phyloP scores from a whole-genome alignment of 441 rosid species.

The Populus hybrid region DNA sequence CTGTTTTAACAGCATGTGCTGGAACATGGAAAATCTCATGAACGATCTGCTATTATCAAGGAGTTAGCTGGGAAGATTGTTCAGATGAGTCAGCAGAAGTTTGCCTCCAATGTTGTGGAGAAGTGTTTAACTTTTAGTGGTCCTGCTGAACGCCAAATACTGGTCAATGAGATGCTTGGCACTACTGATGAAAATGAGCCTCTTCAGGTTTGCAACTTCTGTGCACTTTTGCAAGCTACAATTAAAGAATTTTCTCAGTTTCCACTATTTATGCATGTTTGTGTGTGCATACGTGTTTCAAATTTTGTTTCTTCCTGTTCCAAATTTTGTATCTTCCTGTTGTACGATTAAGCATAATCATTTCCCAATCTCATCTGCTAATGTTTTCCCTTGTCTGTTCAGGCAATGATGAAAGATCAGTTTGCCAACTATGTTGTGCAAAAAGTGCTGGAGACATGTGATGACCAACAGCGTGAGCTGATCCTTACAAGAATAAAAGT shows the following conservation, averaged over 20 bases:
- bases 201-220: constrained; percentile 50
- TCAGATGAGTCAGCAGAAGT: constrained; percentile 82
- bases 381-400: neutral
- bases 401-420: constrained; percentile 99
- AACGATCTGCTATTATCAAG: constrained; percentile 56
- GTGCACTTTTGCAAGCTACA: neutral
- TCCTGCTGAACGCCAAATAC: constrained; percentile 51
- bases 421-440: constrained; percentile 97
- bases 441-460: constrained; percentile 90
- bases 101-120: constrained; percentile 74
- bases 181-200: constrained; percentile 78
- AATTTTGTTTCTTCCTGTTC: neutral
- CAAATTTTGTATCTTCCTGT: neutral
- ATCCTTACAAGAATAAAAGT: constrained; percentile 88
- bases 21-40: constrained; percentile 71
- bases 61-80: constrained; percentile 69
- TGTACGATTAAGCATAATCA: neutral
- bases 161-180: constrained; percentile 84
- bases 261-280: neutral
- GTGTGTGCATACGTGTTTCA: neutral
- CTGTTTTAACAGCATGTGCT: constrained; percentile 58
- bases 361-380: neutral
- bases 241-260: neutral
- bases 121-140: constrained; percentile 69
- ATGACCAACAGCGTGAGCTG: constrained; percentile 89